Conservation (phyloP, 306 rosid species). For the Vicia villosa region DNA sequence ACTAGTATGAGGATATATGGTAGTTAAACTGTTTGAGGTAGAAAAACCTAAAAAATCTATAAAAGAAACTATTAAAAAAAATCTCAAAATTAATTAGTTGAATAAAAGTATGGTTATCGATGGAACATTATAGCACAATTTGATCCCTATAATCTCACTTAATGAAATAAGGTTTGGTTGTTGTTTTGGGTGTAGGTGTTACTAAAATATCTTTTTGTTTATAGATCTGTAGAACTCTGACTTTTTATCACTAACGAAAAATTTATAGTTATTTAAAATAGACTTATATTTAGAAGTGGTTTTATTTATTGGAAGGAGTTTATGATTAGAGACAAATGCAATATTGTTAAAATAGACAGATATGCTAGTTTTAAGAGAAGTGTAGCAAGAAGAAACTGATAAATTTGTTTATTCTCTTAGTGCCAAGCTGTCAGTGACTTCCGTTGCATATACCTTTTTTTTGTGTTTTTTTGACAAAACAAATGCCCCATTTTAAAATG, state of each 20-base stretch:
- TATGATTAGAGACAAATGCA: neutral
- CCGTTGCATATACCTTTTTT: neutral
- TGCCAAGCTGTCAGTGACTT: slow-evolving; percentile 9
- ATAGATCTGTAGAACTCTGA: neutral
- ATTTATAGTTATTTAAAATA: neutral
- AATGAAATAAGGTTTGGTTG: too few relatives aligned
- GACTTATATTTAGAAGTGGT: neutral
- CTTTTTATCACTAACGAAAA: neutral
- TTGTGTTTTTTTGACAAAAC: neutral
- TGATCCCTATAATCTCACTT: too few relatives aligned
- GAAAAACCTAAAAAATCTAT: too few relatives aligned
- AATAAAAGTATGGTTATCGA: too few relatives aligned
- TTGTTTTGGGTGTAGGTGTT: neutral
- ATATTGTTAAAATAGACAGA: neutral
- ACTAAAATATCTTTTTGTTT: neutral
- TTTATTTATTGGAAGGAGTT: neutral
- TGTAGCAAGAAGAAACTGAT: neutral
- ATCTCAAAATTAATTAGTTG: too few relatives aligned
- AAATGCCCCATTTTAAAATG: slow-evolving; percentile 3
- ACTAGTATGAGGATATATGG: too few relatives aligned
- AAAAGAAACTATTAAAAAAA: too few relatives aligned
- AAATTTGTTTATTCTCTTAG: neutral
- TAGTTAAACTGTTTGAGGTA: too few relatives aligned
- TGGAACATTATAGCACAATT: too few relatives aligned
- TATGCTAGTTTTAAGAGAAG: slow-evolving; percentile 2